Evolutionary conservation across 805 yeast species (phyloP), one percentile per base, ranked within the genome.

Genomic region (Soucietia sequanensis): DNA sequence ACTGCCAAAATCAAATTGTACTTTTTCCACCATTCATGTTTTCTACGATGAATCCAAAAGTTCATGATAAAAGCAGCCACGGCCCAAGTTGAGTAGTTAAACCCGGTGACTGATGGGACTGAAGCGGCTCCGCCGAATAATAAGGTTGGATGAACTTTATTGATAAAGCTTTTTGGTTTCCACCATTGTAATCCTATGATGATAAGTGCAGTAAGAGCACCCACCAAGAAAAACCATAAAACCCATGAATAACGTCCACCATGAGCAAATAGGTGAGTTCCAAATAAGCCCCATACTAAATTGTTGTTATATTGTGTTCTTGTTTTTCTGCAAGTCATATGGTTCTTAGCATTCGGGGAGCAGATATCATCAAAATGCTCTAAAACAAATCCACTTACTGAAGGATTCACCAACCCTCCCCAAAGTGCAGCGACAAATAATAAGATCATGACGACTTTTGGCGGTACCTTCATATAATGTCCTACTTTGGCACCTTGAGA

Each of bases 271-370:
- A 43, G 10, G 14, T 43, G 37, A 14, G 34, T 31, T 10, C 44
- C 47, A 23, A 41, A 40, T 16, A 42, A 29, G 4, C 46, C 46
- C 46, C 46, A 42, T 9, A 42, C 42, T 28, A 42, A 39, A 27
- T 42, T 44, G 10, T 27, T 31, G 27, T 42, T 42, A 27, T 23
- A 42, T 19, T 25, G 34, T 12, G 42, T 37, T 27, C 27, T 37
- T 3, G 27, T 22, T 18, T 32, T 37, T 25, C 39, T 37, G 30
- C 46, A 42, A 20, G 24, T 33, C 46, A 42, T 40, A 28, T 42
- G 27, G 30, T 42, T 43, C 17, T 28, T 22, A 2, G 44, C 47
- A 22, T 37, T 16, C 3, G 32, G 5, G 4, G 42, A 25, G 19
- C 47, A 43, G 11, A 40, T 31, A 30, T 33, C 35, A 4, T 30